Base-by-base conservation (phyloP, 179 eudicot species). In the Heliamphora ciliata region DNA sequence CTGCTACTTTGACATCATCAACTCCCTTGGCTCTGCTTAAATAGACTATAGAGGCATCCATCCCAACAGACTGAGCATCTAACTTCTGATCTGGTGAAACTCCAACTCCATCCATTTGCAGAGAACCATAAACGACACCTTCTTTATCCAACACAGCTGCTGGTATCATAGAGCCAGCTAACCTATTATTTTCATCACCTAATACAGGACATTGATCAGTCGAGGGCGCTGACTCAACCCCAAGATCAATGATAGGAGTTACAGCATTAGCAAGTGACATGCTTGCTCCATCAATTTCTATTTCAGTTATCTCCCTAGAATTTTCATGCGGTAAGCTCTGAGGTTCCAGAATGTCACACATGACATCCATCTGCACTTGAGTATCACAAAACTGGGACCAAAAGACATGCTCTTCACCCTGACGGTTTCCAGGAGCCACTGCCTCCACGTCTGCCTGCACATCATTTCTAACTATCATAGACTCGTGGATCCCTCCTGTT, bases 251-350 rank as follows among this genome's bases (percentile, higher is more conserved):
- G 56, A 81, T 78, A 67, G 79, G 67, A 84, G 78, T 63, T 83
- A 78, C 83, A 54, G 71, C 91, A 85, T 80, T 87, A 69, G 74
- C 87, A 78, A 74, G 80, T 65, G 75, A 5, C 69, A 31, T 66
- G 50, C 82, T 85, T 44, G 65, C 80, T 24, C 79, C 77, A 46
- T 83, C 85, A 63, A 80, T 74, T 55, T 79, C 90, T 55, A 71
- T 75, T 76, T 81, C 92, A 83, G 44, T 18, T 63, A 65, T 76
- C 64, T 80, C 84, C 74, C 4, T 82, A 8, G 84, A 47, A 80
- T 75, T 86, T 47, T 82, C 85, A 70, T 77, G 58, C 44, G 76
- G 80, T 11, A 80, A 88, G 82, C 56, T 76, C 74, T 84, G 77
- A 8, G 86, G 79, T 76, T 81, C 78, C n/a, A 69, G 76, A 76